Conservation (phyloP, 2,329 filamentous ascomycete species). For the Dothidotthia symphoricarpi region DNA sequence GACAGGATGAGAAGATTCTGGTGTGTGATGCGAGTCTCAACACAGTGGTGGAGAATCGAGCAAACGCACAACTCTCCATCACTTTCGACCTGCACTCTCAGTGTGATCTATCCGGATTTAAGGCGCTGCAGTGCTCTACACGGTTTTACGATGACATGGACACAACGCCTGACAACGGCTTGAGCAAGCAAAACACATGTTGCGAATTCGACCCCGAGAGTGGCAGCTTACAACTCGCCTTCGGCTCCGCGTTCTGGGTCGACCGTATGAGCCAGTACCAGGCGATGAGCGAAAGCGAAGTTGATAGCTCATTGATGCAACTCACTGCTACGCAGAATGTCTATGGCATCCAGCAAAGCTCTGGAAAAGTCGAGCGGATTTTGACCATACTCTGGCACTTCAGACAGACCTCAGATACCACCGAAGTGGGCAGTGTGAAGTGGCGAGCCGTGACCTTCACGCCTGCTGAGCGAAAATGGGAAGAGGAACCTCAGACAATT, state of each 20-base stretch:
- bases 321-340: conserved; percentile 48
- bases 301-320: conserved; percentile 33
- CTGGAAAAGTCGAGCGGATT: conserved; percentile 26
- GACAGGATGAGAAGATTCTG: conserved; percentile 36
- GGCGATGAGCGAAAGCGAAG: conserved; percentile 21
- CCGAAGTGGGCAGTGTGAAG: conserved; percentile 30
- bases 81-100: conserved; percentile 37
- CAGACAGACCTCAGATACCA: conserved; percentile 25
- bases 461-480: conserved; percentile 12
- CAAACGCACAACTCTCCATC: conserved; percentile 34
- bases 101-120: conserved; percentile 30
- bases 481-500: too few species aligned
- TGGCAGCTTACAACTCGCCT: conserved; percentile 34
- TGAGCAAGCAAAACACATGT: conserved; percentile 22
- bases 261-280: conserved; percentile 34
- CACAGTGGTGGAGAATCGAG: conserved; percentile 41
- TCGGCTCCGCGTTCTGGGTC: conserved; percentile 49
- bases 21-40: conserved; percentile 45
- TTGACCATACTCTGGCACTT: conserved; percentile 44
- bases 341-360: conserved; percentile 32
- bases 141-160: conserved; percentile 36
- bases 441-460: conserved; percentile 31
- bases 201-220: conserved; percentile 20
- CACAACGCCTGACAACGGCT: conserved; percentile 20
- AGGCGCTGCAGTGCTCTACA: conserved; percentile 34